Conservation (phyloP, 768 basidiomycete species). For the Plicaturopsis crispa region DNA sequence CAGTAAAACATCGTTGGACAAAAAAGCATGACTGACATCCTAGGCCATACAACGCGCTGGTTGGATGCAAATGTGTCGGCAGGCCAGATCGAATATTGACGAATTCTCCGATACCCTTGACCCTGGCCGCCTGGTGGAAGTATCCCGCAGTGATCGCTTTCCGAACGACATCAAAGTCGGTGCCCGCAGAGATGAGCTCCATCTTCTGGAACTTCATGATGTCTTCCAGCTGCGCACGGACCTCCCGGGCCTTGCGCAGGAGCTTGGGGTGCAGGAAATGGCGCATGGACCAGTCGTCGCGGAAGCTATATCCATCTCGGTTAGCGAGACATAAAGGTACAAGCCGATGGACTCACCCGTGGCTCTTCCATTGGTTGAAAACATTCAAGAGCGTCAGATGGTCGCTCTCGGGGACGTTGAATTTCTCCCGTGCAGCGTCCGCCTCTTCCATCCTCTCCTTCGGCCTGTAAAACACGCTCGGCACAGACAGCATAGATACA, state of each 20-base stretch:
- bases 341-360: slow-evolving; percentile 52
- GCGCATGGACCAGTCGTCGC: slow-evolving; percentile 90
- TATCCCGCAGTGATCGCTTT: slow-evolving; percentile 98
- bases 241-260: slow-evolving; percentile 90
- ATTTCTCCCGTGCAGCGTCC: slow-evolving; percentile 96
- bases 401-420: slow-evolving; percentile 97
- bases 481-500: slow-evolving; percentile 97
- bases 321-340: slow-evolving; percentile 5
- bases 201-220: slow-evolving; percentile 99
- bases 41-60: slow-evolving; percentile 91
- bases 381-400: slow-evolving; percentile 94
- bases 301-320: slow-evolving; percentile 42
- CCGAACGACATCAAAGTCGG: slow-evolving; percentile 92
- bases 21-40: slow-evolving; percentile 58
- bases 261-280: slow-evolving; percentile 98
- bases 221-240: slow-evolving; percentile 91
- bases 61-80: slow-evolving; percentile 94
- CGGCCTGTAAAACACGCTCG: slow-evolving; percentile 95
- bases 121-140: slow-evolving; percentile 97
- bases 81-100: slow-evolving; percentile 93
- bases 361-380: slow-evolving; percentile 97
- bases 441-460: slow-evolving; percentile 97
- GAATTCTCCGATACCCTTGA: slow-evolving; percentile 99
- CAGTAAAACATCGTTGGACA: slow-evolving; percentile 7
- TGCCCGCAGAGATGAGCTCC: slow-evolving; percentile 85